Base-by-base conservation (phyloP, 345 rosid species). In the Odontarrhena argentea region DNA sequence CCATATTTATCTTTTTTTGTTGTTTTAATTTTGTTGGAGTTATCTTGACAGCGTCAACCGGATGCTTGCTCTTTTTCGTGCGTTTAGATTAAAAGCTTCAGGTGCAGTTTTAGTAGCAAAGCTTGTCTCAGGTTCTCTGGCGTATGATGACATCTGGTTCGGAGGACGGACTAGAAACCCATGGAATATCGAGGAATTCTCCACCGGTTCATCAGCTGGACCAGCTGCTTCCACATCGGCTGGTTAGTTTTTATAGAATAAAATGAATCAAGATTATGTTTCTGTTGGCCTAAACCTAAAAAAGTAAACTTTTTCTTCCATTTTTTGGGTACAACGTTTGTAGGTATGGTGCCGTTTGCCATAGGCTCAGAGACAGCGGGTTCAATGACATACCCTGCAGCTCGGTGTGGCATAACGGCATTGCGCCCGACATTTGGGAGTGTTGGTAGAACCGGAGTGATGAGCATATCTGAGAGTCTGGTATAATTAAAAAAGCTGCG, bases 281-380 rank as follows among this genome's bases (percentile, higher is more conserved):
- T 57, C 60, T 3, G 7, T 35, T 48, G 50, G 32, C 26, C 43
- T 13, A 32, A 22, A 65, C 2, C 61, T 37, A 56, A 37, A 56
- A 38, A 22, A 3, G 28, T 37, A 7, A 63, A 8, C 52, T 36
- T 24, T 46, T 51, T 46, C 34, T 34, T 37, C 30, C 26, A 11
- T 0, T 10, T 57, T 14, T 60, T 7, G 25, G 43, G 48, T 35
- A 11, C 6, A 18, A 24, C 4, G 9, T 37, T 43, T 22, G 25
- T 49, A 83, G 93, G 96, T 45, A 81, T 91, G 90, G 85, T 88
- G 52, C 98, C 95, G 7, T 89, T 92, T 84, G 92, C 98, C 55
- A 85, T 92, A 82, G 98, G 96, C 70, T 92, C 96, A 2, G 96
- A 92, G 80, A 89, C 96, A 50, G 91, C 92, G 50, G 96, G 98